Evolutionary conservation across 192 early-diverging fungal species (phyloP), one percentile per base, ranked within the genome.

Genomic region (Phlyctochytrium arcticum): DNA sequence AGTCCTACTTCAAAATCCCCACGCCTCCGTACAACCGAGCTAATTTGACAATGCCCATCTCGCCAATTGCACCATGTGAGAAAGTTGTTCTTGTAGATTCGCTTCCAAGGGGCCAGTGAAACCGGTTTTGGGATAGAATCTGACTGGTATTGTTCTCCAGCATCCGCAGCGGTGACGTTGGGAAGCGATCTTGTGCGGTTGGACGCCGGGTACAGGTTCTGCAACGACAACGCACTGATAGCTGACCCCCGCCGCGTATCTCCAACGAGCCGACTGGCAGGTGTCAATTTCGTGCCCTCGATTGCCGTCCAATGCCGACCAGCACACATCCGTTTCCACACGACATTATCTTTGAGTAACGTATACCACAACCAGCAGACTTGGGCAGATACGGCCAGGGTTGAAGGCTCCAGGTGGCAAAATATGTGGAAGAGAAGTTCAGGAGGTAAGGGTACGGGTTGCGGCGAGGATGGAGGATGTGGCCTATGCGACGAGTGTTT

Each of bases 361-460:
- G 33, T 27, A 26, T 60, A 62, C 76, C 76, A 78, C 6, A 36
- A 29, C 6, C 56, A 36, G 49, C 70, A 75, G 21, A 62, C 62
- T 29, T 57, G 50, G 27, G 72, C 66, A 17, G 53, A 35, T 5
- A 37, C 26, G 19, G 60, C 57, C 9, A 73, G 37, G 0, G 57
- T 39, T 3, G 59, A 17, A 6, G 57, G 35, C 51, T 69, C 48
- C 19, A 74, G 34, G 24, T 57, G 50, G 44, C n/a, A 33, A 29
- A 73, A 47, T 23, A 74, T 74, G 42, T 35, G 48, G 56, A 70
- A 53, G 74, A 82, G 48, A 77, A 80, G 15, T 67, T 80, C 72
- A 33, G 39, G 12, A 19, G 39, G 39, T 12, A 44, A 19, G 12
- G 39, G 0, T 44, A 0, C 2, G 2, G 39, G 39, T 12, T 12